Percentiles rank a stretch among this genome's conserved stretches.
Evolutionary conservation across 2,329 filamentous ascomycete genomes (phyloP).

Genomic region (Fusarium sterilihyphosum): DNA sequence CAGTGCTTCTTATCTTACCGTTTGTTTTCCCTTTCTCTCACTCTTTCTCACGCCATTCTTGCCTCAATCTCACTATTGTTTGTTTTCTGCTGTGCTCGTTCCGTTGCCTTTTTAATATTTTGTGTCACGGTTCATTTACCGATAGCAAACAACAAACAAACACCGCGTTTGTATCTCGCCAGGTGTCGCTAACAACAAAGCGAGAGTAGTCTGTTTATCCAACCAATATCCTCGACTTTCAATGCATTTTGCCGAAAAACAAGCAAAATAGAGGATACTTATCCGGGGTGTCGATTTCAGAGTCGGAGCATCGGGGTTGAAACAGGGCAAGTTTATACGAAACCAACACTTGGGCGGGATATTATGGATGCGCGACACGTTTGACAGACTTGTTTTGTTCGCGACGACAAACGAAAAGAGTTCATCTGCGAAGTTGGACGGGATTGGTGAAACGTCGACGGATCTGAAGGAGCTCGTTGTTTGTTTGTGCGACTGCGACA

Average conservation of each 20-base stretch:
- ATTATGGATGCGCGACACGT: constrained; percentile 1
- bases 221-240: neutral
- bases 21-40: neutral
- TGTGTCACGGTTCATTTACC: neutral
- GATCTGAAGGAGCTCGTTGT: neutral
- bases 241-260: neutral
- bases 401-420: neutral
- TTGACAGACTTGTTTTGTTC: neutral
- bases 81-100: neutral
- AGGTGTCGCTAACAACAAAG: neutral
- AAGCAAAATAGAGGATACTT: neutral
- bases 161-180: neutral
- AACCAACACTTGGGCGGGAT: constrained; percentile 4
- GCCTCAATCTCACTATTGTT: neutral
- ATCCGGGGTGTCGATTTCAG: neutral
- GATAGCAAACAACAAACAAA: neutral
- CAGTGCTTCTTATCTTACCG: constrained; percentile 17
- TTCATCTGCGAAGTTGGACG: neutral
- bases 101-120: neutral
- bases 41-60: neutral
- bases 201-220: neutral
- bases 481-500: neutral
- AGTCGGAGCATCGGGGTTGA: neutral
- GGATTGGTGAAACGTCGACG: neutral
- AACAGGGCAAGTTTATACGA: constrained; percentile 1